These are phyloP conservation scores for Naganishia sp. DNA, from an alignment of 1,284 basidiomycete species.

Conservation along the genomic window DNA sequence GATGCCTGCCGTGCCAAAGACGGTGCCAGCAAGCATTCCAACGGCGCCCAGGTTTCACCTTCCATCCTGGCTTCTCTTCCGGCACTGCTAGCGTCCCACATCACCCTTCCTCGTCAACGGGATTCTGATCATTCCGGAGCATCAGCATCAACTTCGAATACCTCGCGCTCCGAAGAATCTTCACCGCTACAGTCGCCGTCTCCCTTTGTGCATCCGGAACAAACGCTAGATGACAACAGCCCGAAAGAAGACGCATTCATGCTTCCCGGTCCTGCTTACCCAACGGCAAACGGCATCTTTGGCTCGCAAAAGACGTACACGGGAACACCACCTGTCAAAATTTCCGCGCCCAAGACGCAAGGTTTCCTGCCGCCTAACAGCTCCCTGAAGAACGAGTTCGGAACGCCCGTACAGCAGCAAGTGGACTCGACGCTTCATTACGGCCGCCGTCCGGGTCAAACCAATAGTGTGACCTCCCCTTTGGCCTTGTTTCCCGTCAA, in stretches of 20 bases:
- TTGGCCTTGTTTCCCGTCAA: constrained; percentile 32
- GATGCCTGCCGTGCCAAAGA: constrained; percentile 33
- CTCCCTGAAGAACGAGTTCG: constrained; percentile 27
- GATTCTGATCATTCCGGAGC: constrained; percentile 6
- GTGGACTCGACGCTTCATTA: constrained; percentile 33
- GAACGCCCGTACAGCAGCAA: constrained; percentile 10
- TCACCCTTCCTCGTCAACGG: constrained; percentile 10
- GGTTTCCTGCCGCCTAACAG: constrained; percentile 19
- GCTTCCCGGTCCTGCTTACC: constrained; percentile 33
- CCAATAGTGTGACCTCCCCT: constrained; percentile 32
- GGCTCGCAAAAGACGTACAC: constrained; percentile 22
- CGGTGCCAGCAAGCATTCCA: constrained; percentile 17
- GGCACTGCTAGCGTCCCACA: constrained; percentile 30
- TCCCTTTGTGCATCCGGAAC: constrained; percentile 28
- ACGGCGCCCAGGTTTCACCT: constrained; percentile 28
- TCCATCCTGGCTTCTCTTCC: constrained; percentile 35
- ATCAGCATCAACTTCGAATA: constrained; percentile 27
- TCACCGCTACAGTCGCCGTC: constrained; percentile 35
- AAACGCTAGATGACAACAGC: constrained; percentile 15
- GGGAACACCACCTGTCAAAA: constrained; percentile 30
- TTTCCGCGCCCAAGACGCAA: constrained; percentile 24
- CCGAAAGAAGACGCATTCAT: constrained; percentile 34
- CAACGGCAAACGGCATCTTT: constrained; percentile 12
- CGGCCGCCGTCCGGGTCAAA: constrained; percentile 31
- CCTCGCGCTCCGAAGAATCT: constrained; percentile 31